Percentiles rank a stretch among this genome's conserved stretches.
Evolutionary conservation across 768 basidiomycete genomes (phyloP).

Genomic region (Strobilomyces dryophilus): DNA sequence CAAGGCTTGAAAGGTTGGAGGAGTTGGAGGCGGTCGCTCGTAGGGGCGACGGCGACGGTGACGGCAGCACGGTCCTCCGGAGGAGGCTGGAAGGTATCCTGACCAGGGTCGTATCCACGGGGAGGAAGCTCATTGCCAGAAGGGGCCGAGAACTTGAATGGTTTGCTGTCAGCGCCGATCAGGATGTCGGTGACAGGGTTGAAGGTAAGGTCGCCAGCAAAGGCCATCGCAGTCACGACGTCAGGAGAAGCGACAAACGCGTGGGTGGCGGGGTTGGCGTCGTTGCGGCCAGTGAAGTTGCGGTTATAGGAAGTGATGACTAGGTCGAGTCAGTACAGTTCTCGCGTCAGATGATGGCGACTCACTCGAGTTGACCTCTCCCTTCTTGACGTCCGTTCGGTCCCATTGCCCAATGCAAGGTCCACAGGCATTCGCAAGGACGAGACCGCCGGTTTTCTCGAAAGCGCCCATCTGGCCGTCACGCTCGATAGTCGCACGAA

Average conservation of each 20-base stretch:
- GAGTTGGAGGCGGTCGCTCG: conserved; percentile 87
- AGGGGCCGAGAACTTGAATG: conserved; percentile 96
- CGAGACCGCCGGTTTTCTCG: conserved; percentile 84
- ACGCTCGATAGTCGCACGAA: conserved; percentile 95
- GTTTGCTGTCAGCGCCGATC: conserved; percentile 86
- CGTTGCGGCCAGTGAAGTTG: conserved; percentile 99
- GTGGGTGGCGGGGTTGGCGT: conserved; percentile 98
- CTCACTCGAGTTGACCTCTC: conserved; percentile 92
- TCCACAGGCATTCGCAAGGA: conserved; percentile 97
- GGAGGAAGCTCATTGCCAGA: conserved; percentile 91
- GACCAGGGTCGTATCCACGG: conserved; percentile 91
- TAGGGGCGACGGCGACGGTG: conserved; percentile 80
- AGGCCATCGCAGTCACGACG: conserved; percentile 94
- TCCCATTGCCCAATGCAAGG: conserved; percentile 99
- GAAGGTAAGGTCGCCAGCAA: conserved; percentile 91
- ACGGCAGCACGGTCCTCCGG: conserved; percentile 82
- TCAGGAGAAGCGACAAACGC: conserved; percentile 93
- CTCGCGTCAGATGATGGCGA: conserved; percentile 8
- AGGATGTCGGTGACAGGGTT: conserved; percentile 94
- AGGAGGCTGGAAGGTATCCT: conserved; percentile 96
- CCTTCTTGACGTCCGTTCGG: conserved; percentile 93
- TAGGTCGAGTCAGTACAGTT: conserved; percentile 25
- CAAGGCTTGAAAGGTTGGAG: conserved; percentile 86
- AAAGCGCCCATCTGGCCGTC: conserved; percentile 90
- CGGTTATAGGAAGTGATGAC: conserved; percentile 99